Evolutionary conservation across 164 flowering plant species (phyloP).

Genomic region (Saururus chinensis): DNA sequence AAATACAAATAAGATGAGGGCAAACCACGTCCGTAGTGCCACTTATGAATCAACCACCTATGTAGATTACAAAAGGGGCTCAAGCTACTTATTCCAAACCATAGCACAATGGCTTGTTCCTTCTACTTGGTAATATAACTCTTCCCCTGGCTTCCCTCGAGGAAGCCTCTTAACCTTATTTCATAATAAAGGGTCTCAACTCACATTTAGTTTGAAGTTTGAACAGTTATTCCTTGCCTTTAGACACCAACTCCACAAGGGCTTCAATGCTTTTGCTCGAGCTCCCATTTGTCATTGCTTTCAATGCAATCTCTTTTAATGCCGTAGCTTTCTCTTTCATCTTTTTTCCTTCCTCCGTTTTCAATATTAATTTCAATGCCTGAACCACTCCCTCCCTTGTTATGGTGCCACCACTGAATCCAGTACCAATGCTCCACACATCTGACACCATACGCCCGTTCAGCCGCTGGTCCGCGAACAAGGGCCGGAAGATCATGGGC

Average conservation of each 20-base stretch:
- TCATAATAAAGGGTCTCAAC: too few species aligned
- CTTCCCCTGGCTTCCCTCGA: too few species aligned
- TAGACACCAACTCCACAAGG: conserved; percentile 8
- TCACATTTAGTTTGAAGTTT: too few species aligned
- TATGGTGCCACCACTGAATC: conserved; percentile 8
- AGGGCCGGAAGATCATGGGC: conserved; percentile 25
- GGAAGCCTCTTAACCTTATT: too few species aligned
- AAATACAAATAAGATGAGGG: too few species aligned
- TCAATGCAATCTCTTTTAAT: conserved; percentile 8
- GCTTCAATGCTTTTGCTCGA: conserved; percentile 9
- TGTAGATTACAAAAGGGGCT: too few species aligned
- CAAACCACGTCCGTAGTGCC: too few species aligned
- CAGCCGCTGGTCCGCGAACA: conserved; percentile 21
- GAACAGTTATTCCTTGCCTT: background rate
- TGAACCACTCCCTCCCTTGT: conserved; percentile 7
- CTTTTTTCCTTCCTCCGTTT: conserved; percentile 7
- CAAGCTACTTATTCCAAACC: too few species aligned
- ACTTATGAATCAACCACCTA: too few species aligned
- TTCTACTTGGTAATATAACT: too few species aligned
- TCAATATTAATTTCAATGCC: conserved; percentile 9
- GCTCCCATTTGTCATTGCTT: conserved; percentile 15
- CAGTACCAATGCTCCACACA: conserved; percentile 14
- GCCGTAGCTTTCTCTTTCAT: conserved; percentile 12
- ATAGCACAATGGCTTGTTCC: too few species aligned
- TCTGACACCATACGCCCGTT: conserved; percentile 16